Conservation (phyloP, 305 asterid genomes). For the Fraxinus latifolia region DNA sequence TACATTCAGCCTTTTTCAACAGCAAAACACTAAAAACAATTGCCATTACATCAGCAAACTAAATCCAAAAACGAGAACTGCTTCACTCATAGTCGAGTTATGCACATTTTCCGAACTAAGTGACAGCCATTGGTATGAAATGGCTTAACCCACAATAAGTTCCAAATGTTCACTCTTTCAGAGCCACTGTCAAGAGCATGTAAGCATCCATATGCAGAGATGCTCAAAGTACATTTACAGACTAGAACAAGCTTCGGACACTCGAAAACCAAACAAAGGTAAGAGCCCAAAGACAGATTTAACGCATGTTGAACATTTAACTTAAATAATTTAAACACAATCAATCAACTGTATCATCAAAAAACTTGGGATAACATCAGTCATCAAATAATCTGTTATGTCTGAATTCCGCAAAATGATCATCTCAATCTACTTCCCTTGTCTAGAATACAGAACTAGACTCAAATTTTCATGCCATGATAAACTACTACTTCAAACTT, state of each 20-base stretch:
- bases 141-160: not conserved
- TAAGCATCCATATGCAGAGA: not conserved
- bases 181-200: not conserved
- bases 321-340: not conserved
- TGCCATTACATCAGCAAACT: not conserved
- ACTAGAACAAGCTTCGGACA: not conserved
- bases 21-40: too few species aligned
- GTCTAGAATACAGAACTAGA: not conserved
- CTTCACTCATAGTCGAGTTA: not conserved
- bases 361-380: not conserved
- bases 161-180: not conserved
- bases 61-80: not conserved
- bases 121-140: not conserved
- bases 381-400: not conserved
- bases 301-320: not conserved
- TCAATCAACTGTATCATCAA: not conserved
- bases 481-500: not conserved
- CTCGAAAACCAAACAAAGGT: not conserved
- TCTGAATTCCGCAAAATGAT: not conserved
- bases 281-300: too few species aligned
- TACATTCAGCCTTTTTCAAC: too few species aligned
- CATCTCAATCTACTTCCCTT: not conserved
- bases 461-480: not conserved
- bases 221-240: not conserved
- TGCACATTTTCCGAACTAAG: not conserved